Evolutionary conservation across 2,329 filamentous ascomycete genomes (phyloP).

Genomic region (Arachnomyces sp.): DNA sequence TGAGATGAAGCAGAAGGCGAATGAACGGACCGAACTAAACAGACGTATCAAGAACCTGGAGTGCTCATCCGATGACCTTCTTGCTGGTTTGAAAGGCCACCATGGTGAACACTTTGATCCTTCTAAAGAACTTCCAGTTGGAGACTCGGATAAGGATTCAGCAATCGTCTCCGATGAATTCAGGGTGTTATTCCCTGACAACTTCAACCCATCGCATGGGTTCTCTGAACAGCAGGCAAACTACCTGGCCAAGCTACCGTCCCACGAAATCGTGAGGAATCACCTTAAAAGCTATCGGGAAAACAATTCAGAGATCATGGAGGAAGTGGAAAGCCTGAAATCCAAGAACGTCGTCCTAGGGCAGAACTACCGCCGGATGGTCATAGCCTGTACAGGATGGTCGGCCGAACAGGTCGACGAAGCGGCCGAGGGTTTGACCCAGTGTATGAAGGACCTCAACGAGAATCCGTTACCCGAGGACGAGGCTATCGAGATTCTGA

Average conservation of each 20-base stretch:
- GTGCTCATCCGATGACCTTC: conserved; percentile 63
- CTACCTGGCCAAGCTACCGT: conserved; percentile 47
- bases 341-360: conserved; percentile 76
- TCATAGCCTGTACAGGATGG: conserved; percentile 76
- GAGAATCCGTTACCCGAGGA: conserved; percentile 48
- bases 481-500: conserved; percentile 37
- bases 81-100: conserved; percentile 44
- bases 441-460: conserved; percentile 70
- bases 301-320: conserved; percentile 59
- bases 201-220: conserved; percentile 33
- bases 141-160: conserved; percentile 40
- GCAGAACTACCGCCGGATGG: conserved; percentile 77
- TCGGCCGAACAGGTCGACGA: conserved; percentile 71
- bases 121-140: conserved; percentile 38
- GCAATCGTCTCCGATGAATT: conserved; percentile 29
- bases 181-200: conserved; percentile 28
- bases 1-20: conserved; percentile 56
- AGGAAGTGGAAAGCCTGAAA: conserved; percentile 62
- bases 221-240: conserved; percentile 34
- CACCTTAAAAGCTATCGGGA: conserved; percentile 61
- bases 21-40: conserved; percentile 55
- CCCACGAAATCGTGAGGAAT: conserved; percentile 54
- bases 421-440: conserved; percentile 67
- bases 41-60: conserved; percentile 71
- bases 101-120: conserved; percentile 37